Evolutionary conservation across 73 alveolate genomes (phyloP).

Genomic region (Paramecium biaurelia): DNA sequence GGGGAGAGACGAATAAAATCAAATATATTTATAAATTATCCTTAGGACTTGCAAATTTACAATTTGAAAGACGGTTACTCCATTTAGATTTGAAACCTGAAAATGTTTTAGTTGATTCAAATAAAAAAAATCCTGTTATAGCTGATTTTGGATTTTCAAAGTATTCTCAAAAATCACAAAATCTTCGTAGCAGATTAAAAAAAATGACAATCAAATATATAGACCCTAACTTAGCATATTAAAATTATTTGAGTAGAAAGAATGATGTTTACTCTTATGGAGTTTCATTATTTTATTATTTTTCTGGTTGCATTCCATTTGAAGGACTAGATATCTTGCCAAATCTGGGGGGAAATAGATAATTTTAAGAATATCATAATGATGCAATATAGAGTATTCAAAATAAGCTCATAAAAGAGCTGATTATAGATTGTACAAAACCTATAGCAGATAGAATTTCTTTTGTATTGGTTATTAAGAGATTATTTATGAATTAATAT

Average conservation of each 20-base stretch:
- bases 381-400: neutral
- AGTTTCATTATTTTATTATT: neutral
- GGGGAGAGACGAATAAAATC: neutral
- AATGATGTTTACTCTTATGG: slow-evolving; percentile 1
- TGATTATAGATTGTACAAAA: neutral
- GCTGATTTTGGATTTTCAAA: neutral
- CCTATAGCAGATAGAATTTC: neutral
- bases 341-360: neutral
- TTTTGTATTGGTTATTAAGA: neutral
- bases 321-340: neutral
- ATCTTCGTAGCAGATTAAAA: neutral
- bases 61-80: neutral
- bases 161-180: neutral
- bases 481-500: neutral
- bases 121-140: neutral
- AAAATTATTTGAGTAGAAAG: neutral
- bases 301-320: neutral
- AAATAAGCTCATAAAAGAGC: neutral
- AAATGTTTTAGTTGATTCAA: neutral
- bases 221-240: neutral
- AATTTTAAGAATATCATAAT: neutral
- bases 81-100: neutral
- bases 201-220: neutral
- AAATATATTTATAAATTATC: neutral
- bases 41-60: neutral